Conservation (phyloP, 441 rosid genomes). For the Macaranga tanarius region DNA sequence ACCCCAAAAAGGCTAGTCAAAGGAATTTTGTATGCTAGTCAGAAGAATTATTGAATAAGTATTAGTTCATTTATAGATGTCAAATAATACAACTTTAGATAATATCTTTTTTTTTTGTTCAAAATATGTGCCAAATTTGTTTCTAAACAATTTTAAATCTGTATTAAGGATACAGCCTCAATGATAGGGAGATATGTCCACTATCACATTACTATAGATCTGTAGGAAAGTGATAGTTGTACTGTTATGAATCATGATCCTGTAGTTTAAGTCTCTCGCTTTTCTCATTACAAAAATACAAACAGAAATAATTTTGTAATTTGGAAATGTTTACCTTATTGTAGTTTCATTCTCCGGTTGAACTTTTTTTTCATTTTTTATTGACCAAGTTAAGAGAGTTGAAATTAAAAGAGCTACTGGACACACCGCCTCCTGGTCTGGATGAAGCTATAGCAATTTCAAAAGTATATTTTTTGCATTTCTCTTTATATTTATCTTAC, state of each 20-base stretch:
- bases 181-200: background rate
- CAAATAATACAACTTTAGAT: no score
- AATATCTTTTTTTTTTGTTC: no score
- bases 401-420: slow-evolving; percentile 81
- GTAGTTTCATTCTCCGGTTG: slow-evolving; percentile 20
- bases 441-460: slow-evolving; percentile 97
- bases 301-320: background rate
- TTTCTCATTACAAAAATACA: background rate
- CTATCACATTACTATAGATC: background rate
- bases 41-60: no score
- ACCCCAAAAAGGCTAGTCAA: no score
- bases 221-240: background rate
- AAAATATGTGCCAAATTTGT: no score
- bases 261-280: background rate
- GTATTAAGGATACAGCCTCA: no score
- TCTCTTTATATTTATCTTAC: slow-evolving; percentile 9
- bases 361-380: slow-evolving; percentile 20
- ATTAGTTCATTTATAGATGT: no score
- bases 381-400: slow-evolving; percentile 73
- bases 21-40: no score
- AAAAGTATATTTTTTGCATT: slow-evolving; percentile 44
- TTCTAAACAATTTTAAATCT: no score
- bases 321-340: background rate
- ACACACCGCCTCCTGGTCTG: slow-evolving; percentile 95
- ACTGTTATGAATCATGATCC: background rate